Evolutionary conservation across 495 filamentous ascomycete species (phyloP).

Genomic region (Hypoxylon crocopeplum): DNA sequence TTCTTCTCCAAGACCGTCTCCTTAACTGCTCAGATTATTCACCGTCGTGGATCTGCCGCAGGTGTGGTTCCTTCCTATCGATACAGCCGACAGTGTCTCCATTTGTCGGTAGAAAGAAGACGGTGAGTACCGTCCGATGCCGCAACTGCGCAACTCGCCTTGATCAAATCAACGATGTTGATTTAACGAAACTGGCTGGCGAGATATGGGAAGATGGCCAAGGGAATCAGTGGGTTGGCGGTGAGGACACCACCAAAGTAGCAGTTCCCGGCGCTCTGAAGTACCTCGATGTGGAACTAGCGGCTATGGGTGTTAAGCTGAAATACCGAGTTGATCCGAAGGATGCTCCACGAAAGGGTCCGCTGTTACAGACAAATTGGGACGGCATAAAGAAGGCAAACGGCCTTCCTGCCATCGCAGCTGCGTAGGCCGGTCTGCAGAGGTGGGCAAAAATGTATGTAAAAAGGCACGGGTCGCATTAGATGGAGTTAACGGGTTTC

Average conservation of each 20-base stretch:
- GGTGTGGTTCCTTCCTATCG: conserved; percentile 87
- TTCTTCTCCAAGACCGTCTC: conserved; percentile 91
- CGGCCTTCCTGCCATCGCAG: conserved; percentile 19
- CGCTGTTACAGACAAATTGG: conserved; percentile 42
- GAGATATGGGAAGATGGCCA: conserved; percentile 92
- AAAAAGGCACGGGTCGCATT: conserved; percentile 12
- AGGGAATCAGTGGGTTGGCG: conserved; percentile 81
- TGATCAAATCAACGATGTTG: conserved; percentile 60
- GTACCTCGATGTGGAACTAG: conserved; percentile 93
- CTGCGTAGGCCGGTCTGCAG: conserved; percentile 11
- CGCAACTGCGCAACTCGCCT: conserved; percentile 75
- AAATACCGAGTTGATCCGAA: conserved; percentile 80
- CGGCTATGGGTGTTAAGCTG: conserved; percentile 90
- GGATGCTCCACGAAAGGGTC: conserved; percentile 53
- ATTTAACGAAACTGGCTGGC: conserved; percentile 66
- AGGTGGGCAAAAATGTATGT: background rate
- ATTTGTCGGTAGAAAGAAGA: conserved; percentile 64
- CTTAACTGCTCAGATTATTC: conserved; percentile 96
- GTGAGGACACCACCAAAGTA: conserved; percentile 87
- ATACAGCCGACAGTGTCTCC: conserved; percentile 79
- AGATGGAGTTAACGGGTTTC: conserved; percentile 26
- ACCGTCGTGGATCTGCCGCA: conserved; percentile 83
- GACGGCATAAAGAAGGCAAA: conserved; percentile 35
- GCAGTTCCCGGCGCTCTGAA: conserved; percentile 90
- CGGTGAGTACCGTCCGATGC: conserved; percentile 72